Conservation (phyloP, 2,329 filamentous ascomycete genomes). For the Beauveria brongniartii region DNA sequence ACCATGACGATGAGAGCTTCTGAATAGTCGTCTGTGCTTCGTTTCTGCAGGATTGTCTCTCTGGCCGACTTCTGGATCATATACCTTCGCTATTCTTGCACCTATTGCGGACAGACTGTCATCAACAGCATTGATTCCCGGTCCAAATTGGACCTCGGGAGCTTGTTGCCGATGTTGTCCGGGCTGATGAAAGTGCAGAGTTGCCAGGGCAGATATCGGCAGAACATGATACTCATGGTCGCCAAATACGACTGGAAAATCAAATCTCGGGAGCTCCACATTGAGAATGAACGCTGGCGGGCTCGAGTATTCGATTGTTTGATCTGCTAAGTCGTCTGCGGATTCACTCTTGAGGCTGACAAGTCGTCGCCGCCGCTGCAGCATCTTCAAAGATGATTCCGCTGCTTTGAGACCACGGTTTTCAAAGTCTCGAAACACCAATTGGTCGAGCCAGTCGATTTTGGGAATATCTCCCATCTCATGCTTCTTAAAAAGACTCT, state of each 20-base stretch:
- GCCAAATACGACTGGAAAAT: slow-evolving; percentile 90
- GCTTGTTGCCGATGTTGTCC: slow-evolving; percentile 64
- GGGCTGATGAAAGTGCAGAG: slow-evolving; percentile 48
- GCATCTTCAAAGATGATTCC: slow-evolving; percentile 52
- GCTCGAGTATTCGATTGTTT: slow-evolving; percentile 30
- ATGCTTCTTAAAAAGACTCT: slow-evolving; percentile 90
- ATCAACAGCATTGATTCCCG: slow-evolving; percentile 69
- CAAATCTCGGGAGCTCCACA: slow-evolving; percentile 87
- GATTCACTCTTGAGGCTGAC: slow-evolving; percentile 23
- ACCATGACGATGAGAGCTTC: slow-evolving; percentile 84
- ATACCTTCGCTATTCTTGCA: slow-evolving; percentile 69
- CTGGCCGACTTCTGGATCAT: slow-evolving; percentile 86
- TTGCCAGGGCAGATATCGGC: slow-evolving; percentile 67
- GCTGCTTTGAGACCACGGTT: slow-evolving; percentile 61
- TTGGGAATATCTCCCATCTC: slow-evolving; percentile 94
- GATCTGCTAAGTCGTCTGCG: slow-evolving; percentile 23
- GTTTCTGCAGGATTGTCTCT: slow-evolving; percentile 89
- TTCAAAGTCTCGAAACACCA: slow-evolving; percentile 87
- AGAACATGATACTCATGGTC: slow-evolving; percentile 88
- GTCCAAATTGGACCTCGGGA: slow-evolving; percentile 82
- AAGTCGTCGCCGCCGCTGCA: slow-evolving; percentile 37
- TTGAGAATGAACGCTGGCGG: slow-evolving; percentile 69
- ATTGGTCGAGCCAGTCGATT: slow-evolving; percentile 90
- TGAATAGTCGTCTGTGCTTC: slow-evolving; percentile 85
- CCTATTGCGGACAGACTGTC: slow-evolving; percentile 40